Conservation (phyloP, 306 rosid species). For the Carpinus viminea region DNA sequence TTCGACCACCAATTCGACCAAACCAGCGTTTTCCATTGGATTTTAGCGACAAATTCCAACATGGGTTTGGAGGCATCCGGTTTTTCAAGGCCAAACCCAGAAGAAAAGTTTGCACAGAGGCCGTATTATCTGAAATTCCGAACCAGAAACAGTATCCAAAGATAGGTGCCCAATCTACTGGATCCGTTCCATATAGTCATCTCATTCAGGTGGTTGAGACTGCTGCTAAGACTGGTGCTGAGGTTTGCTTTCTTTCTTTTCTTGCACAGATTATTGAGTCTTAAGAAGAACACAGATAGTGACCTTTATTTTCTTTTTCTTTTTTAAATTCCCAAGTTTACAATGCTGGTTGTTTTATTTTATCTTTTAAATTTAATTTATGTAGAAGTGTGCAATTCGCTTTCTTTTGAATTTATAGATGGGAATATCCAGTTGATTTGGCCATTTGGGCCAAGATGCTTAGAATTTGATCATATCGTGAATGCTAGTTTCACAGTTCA, state of each 20-base stretch:
- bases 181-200: conserved; percentile 57
- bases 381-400: conserved; percentile 1
- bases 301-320: neutral
- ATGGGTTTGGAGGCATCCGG: conserved; percentile 33
- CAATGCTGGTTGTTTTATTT: neutral
- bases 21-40: conserved; percentile 24
- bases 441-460: neutral
- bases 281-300: neutral
- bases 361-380: neutral
- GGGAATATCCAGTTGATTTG: neutral
- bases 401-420: neutral
- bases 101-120: conserved; percentile 33
- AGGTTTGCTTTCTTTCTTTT: conserved; percentile 44
- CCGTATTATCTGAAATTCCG: conserved; percentile 55
- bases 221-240: conserved; percentile 93
- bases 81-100: conserved; percentile 31
- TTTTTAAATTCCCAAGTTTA: neutral
- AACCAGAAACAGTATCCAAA: conserved; percentile 38
- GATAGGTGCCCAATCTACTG: conserved; percentile 67
- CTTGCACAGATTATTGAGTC: conserved; percentile 6
- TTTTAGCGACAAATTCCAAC: conserved; percentile 21
- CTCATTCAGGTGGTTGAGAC: conserved; percentile 75
- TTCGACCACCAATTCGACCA: conserved; percentile 18
- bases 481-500: neutral
- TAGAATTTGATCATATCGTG: neutral